Evolutionary conservation across 1,284 basidiomycete species (phyloP).

Genomic region (Ustilago trichophora): DNA sequence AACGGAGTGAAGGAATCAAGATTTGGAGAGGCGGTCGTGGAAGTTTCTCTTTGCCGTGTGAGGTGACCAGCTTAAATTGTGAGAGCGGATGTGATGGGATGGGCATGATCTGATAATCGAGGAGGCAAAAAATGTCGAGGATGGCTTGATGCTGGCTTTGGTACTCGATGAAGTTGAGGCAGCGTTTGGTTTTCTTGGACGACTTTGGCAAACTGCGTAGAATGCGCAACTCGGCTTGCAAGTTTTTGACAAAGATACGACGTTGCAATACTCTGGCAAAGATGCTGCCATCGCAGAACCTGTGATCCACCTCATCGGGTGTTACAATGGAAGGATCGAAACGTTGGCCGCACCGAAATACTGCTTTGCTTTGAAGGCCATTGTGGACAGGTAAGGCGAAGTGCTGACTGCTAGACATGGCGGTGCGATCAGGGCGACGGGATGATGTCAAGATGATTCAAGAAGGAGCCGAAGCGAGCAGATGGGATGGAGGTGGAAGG

Average conservation of each 20-base stretch:
- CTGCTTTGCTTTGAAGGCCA: not conserved
- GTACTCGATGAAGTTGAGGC: slow-evolving; percentile 8
- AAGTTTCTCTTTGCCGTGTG: slow-evolving; percentile 17
- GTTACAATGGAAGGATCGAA: slow-evolving; percentile 19
- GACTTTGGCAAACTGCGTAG: slow-evolving; percentile 1
- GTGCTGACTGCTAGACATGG: not conserved
- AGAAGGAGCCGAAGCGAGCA: too few relatives aligned
- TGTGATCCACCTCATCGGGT: slow-evolving; percentile 19
- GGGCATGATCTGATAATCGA: slow-evolving; percentile 30
- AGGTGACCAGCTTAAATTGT: slow-evolving; percentile 27
- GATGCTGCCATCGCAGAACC: slow-evolving; percentile 9
- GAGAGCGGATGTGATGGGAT: slow-evolving; percentile 9
- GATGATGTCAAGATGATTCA: too few relatives aligned
- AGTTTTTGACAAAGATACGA: slow-evolving; percentile 8
- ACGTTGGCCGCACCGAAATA: slow-evolving; percentile 7
- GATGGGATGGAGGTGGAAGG: too few relatives aligned
- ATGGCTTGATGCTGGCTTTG: not conserved
- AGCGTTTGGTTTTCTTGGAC: not conserved
- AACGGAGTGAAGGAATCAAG: slow-evolving; percentile 16
- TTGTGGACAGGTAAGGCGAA: too few relatives aligned
- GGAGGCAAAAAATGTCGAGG: slow-evolving; percentile 24
- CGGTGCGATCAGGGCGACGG: too few relatives aligned
- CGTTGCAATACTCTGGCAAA: slow-evolving; percentile 13
- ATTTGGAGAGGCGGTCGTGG: slow-evolving; percentile 17
- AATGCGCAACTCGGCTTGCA: not conserved